A percentile compares a stretch with the other conserved stretches of the same genome.
Conservation (phyloP, 2,329 filamentous ascomycete genomes). For the Paracoccidioides brasiliensis region DNA sequence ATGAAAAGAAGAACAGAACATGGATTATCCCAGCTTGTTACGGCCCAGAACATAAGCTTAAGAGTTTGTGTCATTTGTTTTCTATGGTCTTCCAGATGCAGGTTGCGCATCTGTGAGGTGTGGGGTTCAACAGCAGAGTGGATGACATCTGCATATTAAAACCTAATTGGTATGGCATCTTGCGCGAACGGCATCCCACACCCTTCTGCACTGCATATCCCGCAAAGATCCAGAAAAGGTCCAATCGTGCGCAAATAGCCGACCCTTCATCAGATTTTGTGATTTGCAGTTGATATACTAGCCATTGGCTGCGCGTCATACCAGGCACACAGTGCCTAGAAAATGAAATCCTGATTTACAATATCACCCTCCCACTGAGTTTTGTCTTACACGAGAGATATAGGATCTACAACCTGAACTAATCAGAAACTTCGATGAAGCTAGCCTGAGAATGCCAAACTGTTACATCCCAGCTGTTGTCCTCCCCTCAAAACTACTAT, state of each 20-base stretch:
- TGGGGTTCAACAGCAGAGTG: background rate
- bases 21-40: background rate
- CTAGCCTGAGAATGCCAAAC: background rate
- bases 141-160: too few species aligned
- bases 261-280: too few species aligned
- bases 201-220: background rate
- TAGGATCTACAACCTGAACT: background rate
- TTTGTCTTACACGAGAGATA: background rate
- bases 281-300: too few species aligned
- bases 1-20: background rate
- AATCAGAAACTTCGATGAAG: background rate
- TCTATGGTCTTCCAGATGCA: background rate
- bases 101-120: background rate
- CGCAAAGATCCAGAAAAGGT: too few species aligned
- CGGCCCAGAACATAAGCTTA: background rate
- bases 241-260: too few species aligned
- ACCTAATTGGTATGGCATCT: too few species aligned
- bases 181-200: background rate
- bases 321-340: too few species aligned
- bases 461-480: background rate
- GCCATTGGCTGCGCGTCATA: too few species aligned
- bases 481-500: background rate
- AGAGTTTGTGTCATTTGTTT: background rate
- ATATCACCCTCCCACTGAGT: background rate
- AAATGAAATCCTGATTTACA: background rate